phyloP scores from a whole-genome alignment of 345 rosid genomes.

The Conringia planisiliqua region DNA sequence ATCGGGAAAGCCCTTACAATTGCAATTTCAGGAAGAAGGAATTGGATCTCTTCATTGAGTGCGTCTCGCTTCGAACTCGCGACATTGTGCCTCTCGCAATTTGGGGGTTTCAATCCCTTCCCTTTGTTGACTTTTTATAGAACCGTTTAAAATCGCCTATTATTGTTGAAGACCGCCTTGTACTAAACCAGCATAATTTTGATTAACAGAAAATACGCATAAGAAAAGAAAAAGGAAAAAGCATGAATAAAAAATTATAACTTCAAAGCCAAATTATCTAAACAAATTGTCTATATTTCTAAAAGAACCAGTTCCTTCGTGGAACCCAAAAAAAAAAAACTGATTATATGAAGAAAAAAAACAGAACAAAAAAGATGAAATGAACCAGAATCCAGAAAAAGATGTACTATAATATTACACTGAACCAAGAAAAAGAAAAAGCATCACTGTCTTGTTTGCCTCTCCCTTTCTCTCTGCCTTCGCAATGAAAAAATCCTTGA shows the following conservation, averaged over 20 bases:
- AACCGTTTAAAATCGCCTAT: too few species aligned
- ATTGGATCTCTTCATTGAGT: too few species aligned
- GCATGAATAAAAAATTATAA: neutral
- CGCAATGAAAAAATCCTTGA: slow-evolving; percentile 21
- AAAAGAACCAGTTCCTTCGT: neutral
- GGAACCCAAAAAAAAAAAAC: neutral
- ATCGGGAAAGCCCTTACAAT: too few species aligned
- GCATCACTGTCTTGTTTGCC: neutral
- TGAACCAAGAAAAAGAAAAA: slow-evolving; percentile 17
- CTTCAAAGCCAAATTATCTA: neutral
- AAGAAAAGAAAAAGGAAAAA: too few species aligned
- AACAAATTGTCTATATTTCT: slow-evolving; percentile 1
- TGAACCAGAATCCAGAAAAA: slow-evolving; percentile 13
- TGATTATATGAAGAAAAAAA: neutral
- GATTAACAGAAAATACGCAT: too few species aligned
- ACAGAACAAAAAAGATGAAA: neutral
- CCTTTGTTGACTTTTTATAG: too few species aligned
- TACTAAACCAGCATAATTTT: too few species aligned
- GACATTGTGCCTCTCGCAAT: neutral
- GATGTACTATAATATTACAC: slow-evolving; percentile 2
- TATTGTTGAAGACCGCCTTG: too few species aligned
- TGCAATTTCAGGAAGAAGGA: too few species aligned
- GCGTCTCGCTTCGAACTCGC: neutral
- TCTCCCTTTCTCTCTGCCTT: slow-evolving; percentile 4
- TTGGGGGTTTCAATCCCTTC: too few species aligned